A percentile compares a stretch with the other conserved stretches of the same genome.
Evolutionary conservation across 192 early-diverging fungal genomes (phyloP).

Genomic region (Piromyces sp.): DNA sequence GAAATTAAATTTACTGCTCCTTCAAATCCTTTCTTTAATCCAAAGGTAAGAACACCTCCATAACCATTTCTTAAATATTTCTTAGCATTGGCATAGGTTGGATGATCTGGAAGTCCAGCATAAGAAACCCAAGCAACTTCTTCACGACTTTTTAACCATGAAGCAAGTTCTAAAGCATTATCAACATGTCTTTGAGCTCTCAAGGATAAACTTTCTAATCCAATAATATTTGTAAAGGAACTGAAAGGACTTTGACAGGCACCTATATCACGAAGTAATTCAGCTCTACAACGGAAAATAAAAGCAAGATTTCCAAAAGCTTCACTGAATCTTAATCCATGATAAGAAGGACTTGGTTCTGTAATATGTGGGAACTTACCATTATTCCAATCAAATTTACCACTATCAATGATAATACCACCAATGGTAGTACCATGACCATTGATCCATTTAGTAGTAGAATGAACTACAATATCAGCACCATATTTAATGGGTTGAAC

Average conservation of each 20-base stretch:
- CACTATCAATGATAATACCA: slow-evolving; percentile 72
- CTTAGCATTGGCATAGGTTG: slow-evolving; percentile 58
- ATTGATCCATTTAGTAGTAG: slow-evolving; percentile 86
- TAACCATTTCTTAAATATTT: slow-evolving; percentile 69
- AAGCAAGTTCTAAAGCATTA: slow-evolving; percentile 61
- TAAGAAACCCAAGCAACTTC: slow-evolving; percentile 76
- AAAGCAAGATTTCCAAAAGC: slow-evolving; percentile 30
- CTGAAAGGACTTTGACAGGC: slow-evolving; percentile 74
- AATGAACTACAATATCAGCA: slow-evolving; percentile 81
- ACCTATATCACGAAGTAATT: slow-evolving; percentile 73
- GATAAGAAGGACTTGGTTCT: slow-evolving; percentile 65
- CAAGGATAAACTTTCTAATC: slow-evolving; percentile 77
- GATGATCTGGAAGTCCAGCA: slow-evolving; percentile 64
- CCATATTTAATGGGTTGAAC: slow-evolving; percentile 76
- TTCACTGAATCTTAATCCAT: slow-evolving; percentile 77
- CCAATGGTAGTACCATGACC: slow-evolving; percentile 86
- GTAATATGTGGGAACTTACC: slow-evolving; percentile 77
- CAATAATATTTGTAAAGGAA: slow-evolving; percentile 70
- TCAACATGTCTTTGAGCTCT: slow-evolving; percentile 70
- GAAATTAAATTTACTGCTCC: slow-evolving; percentile 57
- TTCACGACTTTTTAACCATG: slow-evolving; percentile 54
- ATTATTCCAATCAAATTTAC: slow-evolving; percentile 78
- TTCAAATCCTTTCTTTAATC: slow-evolving; percentile 32
- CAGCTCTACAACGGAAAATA: slow-evolving; percentile 59
- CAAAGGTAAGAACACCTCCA: slow-evolving; percentile 73